Conservation (phyloP, 148 eudicot species). For the Hydrangea macrophylla region DNA sequence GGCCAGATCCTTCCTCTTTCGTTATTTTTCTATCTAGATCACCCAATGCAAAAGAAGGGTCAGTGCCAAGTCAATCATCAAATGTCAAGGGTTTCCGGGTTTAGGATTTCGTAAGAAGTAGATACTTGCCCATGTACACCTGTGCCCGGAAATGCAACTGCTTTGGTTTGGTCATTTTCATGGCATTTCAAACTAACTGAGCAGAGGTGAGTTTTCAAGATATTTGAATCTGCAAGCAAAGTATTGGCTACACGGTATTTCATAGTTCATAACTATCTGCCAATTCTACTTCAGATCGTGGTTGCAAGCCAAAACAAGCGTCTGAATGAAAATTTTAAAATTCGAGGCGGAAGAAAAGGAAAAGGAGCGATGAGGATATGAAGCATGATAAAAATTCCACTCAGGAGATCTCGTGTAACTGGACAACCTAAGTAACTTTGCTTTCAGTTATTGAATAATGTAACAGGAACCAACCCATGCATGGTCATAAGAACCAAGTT, state of each 20-base stretch:
- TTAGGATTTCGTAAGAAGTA: not conserved
- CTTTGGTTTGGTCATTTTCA: not conserved
- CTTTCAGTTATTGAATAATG: not conserved
- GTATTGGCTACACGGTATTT: not conserved
- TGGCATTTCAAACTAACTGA: too few relatives aligned
- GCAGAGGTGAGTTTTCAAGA: not conserved
- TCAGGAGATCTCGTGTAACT: too few relatives aligned
- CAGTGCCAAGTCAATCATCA: not conserved
- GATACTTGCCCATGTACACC: not conserved
- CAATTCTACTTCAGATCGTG: too few relatives aligned
- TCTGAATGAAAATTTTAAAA: too few relatives aligned
- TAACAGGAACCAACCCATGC: not conserved
- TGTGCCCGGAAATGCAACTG: not conserved
- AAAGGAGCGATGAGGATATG: not conserved
- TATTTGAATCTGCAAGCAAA: not conserved
- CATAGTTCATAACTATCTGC: too few relatives aligned
- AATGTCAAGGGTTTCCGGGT: not conserved
- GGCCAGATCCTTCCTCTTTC: not conserved
- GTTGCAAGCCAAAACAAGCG: too few relatives aligned
- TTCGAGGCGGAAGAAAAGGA: not conserved
- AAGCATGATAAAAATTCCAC: not conserved
- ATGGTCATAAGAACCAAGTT: not conserved
- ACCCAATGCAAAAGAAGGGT: not conserved
- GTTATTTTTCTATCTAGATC: too few relatives aligned
- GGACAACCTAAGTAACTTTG: not conserved